Evolutionary conservation across 805 yeast species (phyloP).

Genomic region (Starmerella vaccinii): DNA sequence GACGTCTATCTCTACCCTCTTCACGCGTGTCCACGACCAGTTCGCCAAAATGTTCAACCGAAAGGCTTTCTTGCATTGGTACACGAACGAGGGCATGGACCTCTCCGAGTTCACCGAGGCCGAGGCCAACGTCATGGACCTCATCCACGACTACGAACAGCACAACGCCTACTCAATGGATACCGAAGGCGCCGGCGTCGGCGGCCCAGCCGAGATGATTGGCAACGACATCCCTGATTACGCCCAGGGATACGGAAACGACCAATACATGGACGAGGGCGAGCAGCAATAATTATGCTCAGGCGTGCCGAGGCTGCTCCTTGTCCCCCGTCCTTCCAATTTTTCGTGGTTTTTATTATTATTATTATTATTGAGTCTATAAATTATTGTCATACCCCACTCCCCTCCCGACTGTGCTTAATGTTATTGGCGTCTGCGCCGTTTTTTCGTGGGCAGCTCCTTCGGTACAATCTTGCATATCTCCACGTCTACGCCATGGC

Average conservation of each 20-base stretch:
- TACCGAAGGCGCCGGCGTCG: conserved; percentile 5
- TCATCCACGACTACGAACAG: conserved; percentile 84
- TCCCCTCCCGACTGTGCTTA: no score
- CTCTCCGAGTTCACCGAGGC: conserved; percentile 91
- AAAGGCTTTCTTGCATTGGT: conserved; percentile 95
- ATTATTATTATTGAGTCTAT: conserved; percentile 2
- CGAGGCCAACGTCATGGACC: conserved; percentile 79
- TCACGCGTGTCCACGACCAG: conserved; percentile 81
- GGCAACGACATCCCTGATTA: conserved; percentile 10
- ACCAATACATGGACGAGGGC: conserved; percentile 9
- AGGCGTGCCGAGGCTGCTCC: background rate
- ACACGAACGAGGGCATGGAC: conserved; percentile 92
- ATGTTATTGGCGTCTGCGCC: background rate
- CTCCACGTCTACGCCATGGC: conserved; percentile 28
- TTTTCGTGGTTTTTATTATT: background rate
- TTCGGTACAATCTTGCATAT: conserved; percentile 25
- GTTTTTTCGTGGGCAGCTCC: conserved; percentile 6
- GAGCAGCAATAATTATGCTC: conserved; percentile 10
- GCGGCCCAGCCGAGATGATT: conserved; percentile 7
- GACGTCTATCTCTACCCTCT: conserved; percentile 83
- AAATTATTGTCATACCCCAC: conserved; percentile 2
- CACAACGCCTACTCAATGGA: conserved; percentile 55
- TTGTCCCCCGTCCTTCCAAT: no score
- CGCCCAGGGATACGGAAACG: conserved; percentile 9
- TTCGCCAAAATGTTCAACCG: conserved; percentile 87